Conservation (phyloP, 148 eudicot genomes). For the Gaultheria prostrata region DNA sequence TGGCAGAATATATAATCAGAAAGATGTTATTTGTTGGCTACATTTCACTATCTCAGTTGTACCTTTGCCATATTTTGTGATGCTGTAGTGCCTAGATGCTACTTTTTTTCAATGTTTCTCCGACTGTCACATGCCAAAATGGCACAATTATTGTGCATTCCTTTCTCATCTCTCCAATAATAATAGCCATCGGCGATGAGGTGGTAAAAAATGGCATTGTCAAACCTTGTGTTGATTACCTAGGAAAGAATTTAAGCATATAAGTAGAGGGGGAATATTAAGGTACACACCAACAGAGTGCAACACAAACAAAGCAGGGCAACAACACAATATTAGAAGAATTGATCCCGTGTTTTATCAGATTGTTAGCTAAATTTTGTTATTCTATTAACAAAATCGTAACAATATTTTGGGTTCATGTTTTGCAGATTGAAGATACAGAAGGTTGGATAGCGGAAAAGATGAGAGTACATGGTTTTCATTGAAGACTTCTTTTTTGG, state of each 20-base stretch:
- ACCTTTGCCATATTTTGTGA: constrained; percentile 26
- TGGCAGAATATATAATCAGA: neutral
- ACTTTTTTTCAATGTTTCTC: neutral
- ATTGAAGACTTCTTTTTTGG: too few relatives aligned
- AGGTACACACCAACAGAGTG: neutral
- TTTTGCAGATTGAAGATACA: too few relatives aligned
- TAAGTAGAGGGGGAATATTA: neutral
- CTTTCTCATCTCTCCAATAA: neutral
- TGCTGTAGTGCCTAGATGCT: neutral
- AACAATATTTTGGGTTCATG: too few relatives aligned
- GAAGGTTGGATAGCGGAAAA: too few relatives aligned
- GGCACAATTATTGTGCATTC: neutral
- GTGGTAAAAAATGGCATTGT: neutral
- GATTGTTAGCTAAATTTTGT: too few relatives aligned
- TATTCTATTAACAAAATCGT: too few relatives aligned
- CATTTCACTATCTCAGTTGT: constrained; percentile 11
- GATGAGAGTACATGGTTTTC: too few relatives aligned
- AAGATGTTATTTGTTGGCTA: neutral
- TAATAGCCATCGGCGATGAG: neutral
- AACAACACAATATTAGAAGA: too few relatives aligned
- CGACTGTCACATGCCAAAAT: neutral
- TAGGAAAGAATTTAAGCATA: neutral
- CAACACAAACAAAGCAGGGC: too few relatives aligned
- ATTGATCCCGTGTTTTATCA: too few relatives aligned
- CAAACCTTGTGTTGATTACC: neutral